These are phyloP conservation scores for Alternaria brassicae DNA, from an alignment of 2,329 filamentous ascomycete genomes.

Conservation along the genomic window DNA sequence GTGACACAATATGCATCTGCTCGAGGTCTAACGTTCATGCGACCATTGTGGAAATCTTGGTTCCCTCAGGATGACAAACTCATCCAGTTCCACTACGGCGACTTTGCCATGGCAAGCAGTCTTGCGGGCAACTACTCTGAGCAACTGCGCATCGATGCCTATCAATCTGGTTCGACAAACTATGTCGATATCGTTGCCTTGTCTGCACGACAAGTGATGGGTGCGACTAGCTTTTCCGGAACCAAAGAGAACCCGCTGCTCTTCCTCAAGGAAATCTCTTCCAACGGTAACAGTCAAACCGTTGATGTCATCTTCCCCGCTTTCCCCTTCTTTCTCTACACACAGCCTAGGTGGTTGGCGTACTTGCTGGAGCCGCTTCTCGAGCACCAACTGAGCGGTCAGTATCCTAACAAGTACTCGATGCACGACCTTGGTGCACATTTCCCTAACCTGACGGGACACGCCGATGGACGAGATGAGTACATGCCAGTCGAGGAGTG, in stretches of 20 bases:
- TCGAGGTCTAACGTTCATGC: slow-evolving; percentile 78
- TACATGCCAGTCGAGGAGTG: slow-evolving; percentile 81
- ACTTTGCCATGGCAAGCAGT: slow-evolving; percentile 68
- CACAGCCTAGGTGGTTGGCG: slow-evolving; percentile 79
- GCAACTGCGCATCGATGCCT: slow-evolving; percentile 74
- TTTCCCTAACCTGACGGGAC: slow-evolving; percentile 79
- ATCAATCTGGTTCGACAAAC: slow-evolving; percentile 74
- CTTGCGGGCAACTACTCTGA: slow-evolving; percentile 77
- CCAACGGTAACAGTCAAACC: slow-evolving; percentile 83
- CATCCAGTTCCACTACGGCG: slow-evolving; percentile 76
- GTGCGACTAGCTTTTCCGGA: slow-evolving; percentile 76
- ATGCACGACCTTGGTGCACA: slow-evolving; percentile 78
- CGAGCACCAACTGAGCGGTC: slow-evolving; percentile 80
- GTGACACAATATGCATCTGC: slow-evolving; percentile 81
- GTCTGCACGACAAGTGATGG: slow-evolving; percentile 80
- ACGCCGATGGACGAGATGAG: slow-evolving; percentile 73
- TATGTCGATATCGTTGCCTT: slow-evolving; percentile 80
- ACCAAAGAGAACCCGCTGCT: slow-evolving; percentile 74
- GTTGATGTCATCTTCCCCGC: slow-evolving; percentile 88
- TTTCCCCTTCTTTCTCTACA: slow-evolving; percentile 87
- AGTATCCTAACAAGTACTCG: slow-evolving; percentile 82
- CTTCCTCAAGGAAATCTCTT: slow-evolving; percentile 86
- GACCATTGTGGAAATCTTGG: slow-evolving; percentile 79
- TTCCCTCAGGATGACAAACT: slow-evolving; percentile 69
- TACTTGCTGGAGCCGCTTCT: slow-evolving; percentile 81